Evolutionary conservation across 1,139 yeast species (phyloP), one percentile per base, ranked within the genome.

Genomic region (Debaryomyces coudertii): DNA sequence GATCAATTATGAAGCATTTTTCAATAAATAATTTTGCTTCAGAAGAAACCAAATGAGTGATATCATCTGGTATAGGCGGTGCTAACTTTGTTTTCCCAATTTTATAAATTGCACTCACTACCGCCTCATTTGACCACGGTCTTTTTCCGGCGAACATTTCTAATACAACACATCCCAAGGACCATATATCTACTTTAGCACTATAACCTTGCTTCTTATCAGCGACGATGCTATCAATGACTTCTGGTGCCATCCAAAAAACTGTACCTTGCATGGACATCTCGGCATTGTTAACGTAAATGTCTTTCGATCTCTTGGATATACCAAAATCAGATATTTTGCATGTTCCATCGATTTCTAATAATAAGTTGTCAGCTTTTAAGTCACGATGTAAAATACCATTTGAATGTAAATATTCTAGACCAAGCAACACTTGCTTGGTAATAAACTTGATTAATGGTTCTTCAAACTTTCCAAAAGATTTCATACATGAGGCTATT

Each of bases 211-310:
- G 96, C 54, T 86, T 87, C 46, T 83, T 85, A 56, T 87, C 87
- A 57, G 80, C 84, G 4, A 82, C 83, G 31, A 82, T 83, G 55
- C 85, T 85, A 60, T 88, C 90, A 47, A 95, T 90, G 50, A 95
- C 97, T 63, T 95, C 99, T 0, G 99, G 99, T 0, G 99, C 99
- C 99, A 95, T 95, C 99, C 99, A 95, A 63, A 92, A 95, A 2
- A 95, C 92, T 0, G 99, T 92, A 16, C 99, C 99, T 66, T 95
- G 97, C 93, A 87, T 87, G 11, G 98, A 92, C 96, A 92, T 89
- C 48, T 90, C 97, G 2, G 97, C 92, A 57, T 89, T 85, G 60
- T 93, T 92, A 22, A 88, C 85, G 63, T 93, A 93, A 35, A 93
- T 89, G 61, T 93, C 93, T 51, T 82, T 79, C 0, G 96, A 87